Conservation (phyloP, 495 filamentous ascomycete genomes). For the Darksidea phi region DNA sequence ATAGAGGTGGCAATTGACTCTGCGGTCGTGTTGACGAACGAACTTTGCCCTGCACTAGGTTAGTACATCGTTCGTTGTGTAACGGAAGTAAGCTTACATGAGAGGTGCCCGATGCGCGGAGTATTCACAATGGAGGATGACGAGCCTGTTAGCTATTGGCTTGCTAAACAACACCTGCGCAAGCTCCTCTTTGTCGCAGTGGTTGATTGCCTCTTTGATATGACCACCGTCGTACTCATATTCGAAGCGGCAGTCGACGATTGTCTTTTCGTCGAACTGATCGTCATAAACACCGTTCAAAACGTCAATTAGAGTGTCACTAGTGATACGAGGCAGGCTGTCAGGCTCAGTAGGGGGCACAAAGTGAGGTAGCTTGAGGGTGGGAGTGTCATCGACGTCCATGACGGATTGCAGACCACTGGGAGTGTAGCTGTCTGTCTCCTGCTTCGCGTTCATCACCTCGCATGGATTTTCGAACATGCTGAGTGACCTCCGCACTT, state of each 20-base stretch:
- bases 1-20: constrained; percentile 76
- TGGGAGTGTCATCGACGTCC: constrained; percentile 70
- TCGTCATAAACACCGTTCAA: constrained; percentile 79
- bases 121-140: constrained; percentile 98
- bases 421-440: constrained; percentile 55
- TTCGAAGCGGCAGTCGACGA: constrained; percentile 97
- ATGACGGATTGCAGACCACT: constrained; percentile 65
- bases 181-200: constrained; percentile 89
- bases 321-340: constrained; percentile 80
- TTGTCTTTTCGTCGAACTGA: constrained; percentile 69
- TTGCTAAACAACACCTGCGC: constrained; percentile 68
- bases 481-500: constrained; percentile 87
- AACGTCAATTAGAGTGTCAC: constrained; percentile 75
- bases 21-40: constrained; percentile 82
- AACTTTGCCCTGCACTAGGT: constrained; percentile 61
- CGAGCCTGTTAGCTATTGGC: constrained; percentile 64
- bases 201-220: constrained; percentile 88
- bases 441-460: constrained; percentile 67
- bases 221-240: constrained; percentile 98
- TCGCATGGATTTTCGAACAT: constrained; percentile 95
- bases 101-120: constrained; percentile 96
- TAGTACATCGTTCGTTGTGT: constrained; percentile 7
- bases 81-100: constrained; percentile 56
- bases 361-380: constrained; percentile 79
- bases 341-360: constrained; percentile 76